Evolutionary conservation across 495 filamentous ascomycete species (phyloP).

Genomic region (Symbiotaphrina buchneri): DNA sequence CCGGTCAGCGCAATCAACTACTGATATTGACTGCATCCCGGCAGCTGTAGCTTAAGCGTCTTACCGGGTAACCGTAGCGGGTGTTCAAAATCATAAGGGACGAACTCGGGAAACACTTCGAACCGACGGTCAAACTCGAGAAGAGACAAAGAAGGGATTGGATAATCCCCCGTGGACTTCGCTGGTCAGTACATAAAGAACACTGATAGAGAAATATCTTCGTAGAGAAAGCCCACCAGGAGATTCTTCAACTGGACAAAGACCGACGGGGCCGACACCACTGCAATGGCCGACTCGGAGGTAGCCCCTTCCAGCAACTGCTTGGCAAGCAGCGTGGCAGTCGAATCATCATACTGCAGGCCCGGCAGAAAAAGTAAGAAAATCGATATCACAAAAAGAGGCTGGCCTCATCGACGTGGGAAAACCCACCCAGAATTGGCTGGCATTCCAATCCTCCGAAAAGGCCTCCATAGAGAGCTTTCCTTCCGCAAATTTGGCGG

Average conservation of each 20-base stretch:
- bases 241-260: constrained; percentile 55
- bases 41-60: constrained; percentile 6
- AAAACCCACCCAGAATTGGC: constrained; percentile 48
- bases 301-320: constrained; percentile 34
- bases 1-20: not conserved
- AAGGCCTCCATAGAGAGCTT: constrained; percentile 47
- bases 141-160: constrained; percentile 13
- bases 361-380: too few species aligned
- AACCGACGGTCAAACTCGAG: constrained; percentile 56
- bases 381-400: too few species aligned
- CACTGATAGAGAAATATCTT: not conserved
- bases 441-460: constrained; percentile 60
- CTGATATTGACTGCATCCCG: constrained; percentile 1
- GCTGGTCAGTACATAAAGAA: constrained; percentile 1
- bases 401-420: too few species aligned
- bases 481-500: constrained; percentile 20
- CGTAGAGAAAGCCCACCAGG: constrained; percentile 18
- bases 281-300: constrained; percentile 29
- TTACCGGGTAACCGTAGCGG: constrained; percentile 37
- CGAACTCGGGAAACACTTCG: constrained; percentile 43
- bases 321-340: constrained; percentile 34
- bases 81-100: constrained; percentile 46
- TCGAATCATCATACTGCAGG: constrained; percentile 43
- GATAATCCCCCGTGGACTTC: constrained; percentile 3
- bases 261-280: constrained; percentile 54